Percentiles rank a stretch among this genome's conserved stretches.
phyloP scores from a whole-genome alignment of 2,329 filamentous ascomycete genomes.

The Geosmithia putterillii region DNA sequence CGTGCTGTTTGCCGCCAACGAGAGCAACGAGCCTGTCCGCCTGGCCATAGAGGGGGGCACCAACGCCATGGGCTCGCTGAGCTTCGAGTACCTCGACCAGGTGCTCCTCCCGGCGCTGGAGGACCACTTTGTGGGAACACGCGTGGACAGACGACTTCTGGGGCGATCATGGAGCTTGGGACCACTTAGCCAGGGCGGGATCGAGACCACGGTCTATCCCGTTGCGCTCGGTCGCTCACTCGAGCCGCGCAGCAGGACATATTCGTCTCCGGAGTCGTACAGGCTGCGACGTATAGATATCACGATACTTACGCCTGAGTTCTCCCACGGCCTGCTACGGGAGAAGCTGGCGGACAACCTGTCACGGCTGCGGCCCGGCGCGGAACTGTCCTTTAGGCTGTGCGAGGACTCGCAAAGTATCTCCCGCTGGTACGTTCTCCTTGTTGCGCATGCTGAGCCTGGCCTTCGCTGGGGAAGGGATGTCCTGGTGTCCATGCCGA shows the following conservation, averaged over 20 bases:
- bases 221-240: slow-evolving; percentile 21
- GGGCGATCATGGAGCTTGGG: slow-evolving; percentile 39
- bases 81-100: slow-evolving; percentile 52
- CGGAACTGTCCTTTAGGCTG: slow-evolving; percentile 29
- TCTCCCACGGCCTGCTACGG: slow-evolving; percentile 28
- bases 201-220: slow-evolving; percentile 28
- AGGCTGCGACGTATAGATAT: slow-evolving; percentile 34
- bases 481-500: slow-evolving; percentile 24
- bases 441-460: slow-evolving; percentile 37
- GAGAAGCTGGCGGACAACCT: slow-evolving; percentile 26
- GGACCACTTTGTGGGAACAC: slow-evolving; percentile 34
- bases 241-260: slow-evolving; percentile 11
- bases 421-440: slow-evolving; percentile 40
- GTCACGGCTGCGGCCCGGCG: slow-evolving; percentile 25
- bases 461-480: slow-evolving; percentile 38
- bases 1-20: slow-evolving; percentile 38
- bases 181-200: slow-evolving; percentile 18
- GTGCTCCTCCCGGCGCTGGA: slow-evolving; percentile 43
- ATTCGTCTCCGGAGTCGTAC: slow-evolving; percentile 12
- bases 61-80: slow-evolving; percentile 43
- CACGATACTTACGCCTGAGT: slow-evolving; percentile 34
- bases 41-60: slow-evolving; percentile 45
- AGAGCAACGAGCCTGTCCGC: slow-evolving; percentile 27
- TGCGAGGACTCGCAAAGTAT: slow-evolving; percentile 38
- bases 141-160: slow-evolving; percentile 29